Conservation (phyloP, 2,329 filamentous ascomycete genomes). For the Penicillium rolfsii region DNA sequence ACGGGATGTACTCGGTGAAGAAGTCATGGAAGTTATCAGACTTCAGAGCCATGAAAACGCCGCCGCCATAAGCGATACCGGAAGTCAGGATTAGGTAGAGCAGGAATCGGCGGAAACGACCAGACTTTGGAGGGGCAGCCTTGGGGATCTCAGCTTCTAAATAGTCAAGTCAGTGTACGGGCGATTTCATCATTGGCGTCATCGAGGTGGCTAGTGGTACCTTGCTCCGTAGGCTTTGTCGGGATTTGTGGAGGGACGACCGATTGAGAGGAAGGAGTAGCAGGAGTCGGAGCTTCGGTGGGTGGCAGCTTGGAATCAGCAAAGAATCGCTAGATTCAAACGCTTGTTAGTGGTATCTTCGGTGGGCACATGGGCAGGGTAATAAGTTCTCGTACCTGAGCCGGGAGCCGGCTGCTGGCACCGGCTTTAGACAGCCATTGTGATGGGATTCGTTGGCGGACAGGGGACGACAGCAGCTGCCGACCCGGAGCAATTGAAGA, state of each 20-base stretch:
- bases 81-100: slow-evolving; percentile 76
- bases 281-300: slow-evolving; percentile 46
- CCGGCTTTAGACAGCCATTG: slow-evolving; percentile 50
- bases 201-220: slow-evolving; percentile 25
- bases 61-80: slow-evolving; percentile 78
- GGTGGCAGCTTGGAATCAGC: slow-evolving; percentile 51
- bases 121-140: slow-evolving; percentile 64
- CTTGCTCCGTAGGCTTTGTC: slow-evolving; percentile 46
- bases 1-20: slow-evolving; percentile 96
- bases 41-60: slow-evolving; percentile 88
- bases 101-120: slow-evolving; percentile 76
- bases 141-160: slow-evolving; percentile 44
- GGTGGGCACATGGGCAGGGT: slow-evolving; percentile 10
- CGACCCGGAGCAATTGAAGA: slow-evolving; percentile 55
- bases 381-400: slow-evolving; percentile 42
- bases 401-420: slow-evolving; percentile 44
- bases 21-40: slow-evolving; percentile 99
- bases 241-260: slow-evolving; percentile 55
- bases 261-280: slow-evolving; percentile 50
- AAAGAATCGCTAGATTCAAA: slow-evolving; percentile 51
- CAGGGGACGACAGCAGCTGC: slow-evolving; percentile 44
- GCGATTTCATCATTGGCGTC: slow-evolving; percentile 9
- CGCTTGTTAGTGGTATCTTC: slow-evolving; percentile 30
- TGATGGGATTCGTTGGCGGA: slow-evolving; percentile 41
- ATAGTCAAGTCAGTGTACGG: slow-evolving; percentile 39